Percentiles rank a stretch among this genome's conserved stretches.
Conservation (phyloP, 225 moss, liverwort and hornwort species). For the Marchantia polymorpha region DNA sequence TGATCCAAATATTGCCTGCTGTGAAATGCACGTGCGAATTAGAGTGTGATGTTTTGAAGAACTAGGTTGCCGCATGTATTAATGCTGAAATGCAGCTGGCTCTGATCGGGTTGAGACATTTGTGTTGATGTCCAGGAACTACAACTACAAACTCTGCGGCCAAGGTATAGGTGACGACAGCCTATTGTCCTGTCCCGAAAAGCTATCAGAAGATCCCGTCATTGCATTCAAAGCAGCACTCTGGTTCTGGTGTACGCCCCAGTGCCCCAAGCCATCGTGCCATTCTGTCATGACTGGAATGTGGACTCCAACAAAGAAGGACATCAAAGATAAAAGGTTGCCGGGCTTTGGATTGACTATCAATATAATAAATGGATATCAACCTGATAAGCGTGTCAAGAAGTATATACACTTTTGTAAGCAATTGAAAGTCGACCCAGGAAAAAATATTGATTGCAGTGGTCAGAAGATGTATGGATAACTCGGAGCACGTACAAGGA, state of each 20-base stretch:
- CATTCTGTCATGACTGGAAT: constrained; percentile 30
- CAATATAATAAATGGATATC: constrained; percentile 27
- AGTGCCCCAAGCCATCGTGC: constrained; percentile 27
- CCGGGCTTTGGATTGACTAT: constrained; percentile 37
- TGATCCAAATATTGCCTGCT: too few species aligned
- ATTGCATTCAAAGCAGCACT: constrained; percentile 25
- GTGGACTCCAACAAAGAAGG: constrained; percentile 19
- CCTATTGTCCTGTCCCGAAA: constrained; percentile 23
- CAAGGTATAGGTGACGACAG: constrained; percentile 1
- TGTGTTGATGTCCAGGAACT: constrained; percentile 10
- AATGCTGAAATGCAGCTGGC: too few species aligned
- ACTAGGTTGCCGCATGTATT: too few species aligned
- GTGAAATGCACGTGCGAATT: too few species aligned
- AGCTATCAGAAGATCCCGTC: constrained; percentile 15
- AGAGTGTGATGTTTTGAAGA: too few species aligned
- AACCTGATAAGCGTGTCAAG: constrained; percentile 19
- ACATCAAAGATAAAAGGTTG: constrained; percentile 19
- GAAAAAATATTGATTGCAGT: not conserved
- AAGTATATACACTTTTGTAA: constrained; percentile 17
- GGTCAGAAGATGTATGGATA: too few species aligned
- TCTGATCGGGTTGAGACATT: too few species aligned
- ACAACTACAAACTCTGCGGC: constrained; percentile 20
- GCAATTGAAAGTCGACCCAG: constrained; percentile 25
- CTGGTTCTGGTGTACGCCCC: constrained; percentile 34
- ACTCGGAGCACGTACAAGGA: too few species aligned